These are phyloP conservation scores for Lichenothelia convexa DNA, from an alignment of 495 filamentous ascomycete genomes.

Conservation along the genomic window DNA sequence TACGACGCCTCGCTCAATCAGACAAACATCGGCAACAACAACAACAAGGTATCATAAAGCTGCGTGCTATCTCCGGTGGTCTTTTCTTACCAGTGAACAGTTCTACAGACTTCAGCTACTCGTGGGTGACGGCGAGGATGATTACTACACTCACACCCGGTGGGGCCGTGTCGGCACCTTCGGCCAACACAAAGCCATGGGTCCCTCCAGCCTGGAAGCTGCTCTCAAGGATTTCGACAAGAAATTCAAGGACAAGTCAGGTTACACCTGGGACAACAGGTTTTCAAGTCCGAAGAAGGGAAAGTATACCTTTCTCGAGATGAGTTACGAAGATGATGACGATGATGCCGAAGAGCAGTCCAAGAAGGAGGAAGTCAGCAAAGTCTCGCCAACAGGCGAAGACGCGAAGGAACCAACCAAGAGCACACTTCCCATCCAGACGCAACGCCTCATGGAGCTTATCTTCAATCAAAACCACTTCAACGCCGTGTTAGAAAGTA, in stretches of 20 bases:
- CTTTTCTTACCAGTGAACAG: neutral
- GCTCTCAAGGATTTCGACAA: slow-evolving; percentile 42
- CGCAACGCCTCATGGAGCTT: slow-evolving; percentile 52
- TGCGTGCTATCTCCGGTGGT: too few relatives aligned
- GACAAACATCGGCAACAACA: slow-evolving; percentile 26
- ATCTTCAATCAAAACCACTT: slow-evolving; percentile 68
- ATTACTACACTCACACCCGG: slow-evolving; percentile 43
- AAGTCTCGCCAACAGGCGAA: slow-evolving; percentile 2
- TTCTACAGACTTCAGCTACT: slow-evolving; percentile 10
- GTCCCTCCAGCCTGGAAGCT: slow-evolving; percentile 19
- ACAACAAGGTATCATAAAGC: slow-evolving; percentile 42
- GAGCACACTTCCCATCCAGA: slow-evolving; percentile 35
- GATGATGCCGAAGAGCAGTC: slow-evolving; percentile 12
- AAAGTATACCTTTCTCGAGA: slow-evolving; percentile 67
- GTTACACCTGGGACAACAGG: slow-evolving; percentile 47
- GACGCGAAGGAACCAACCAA: slow-evolving; percentile 18
- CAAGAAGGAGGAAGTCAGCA: too few relatives aligned
- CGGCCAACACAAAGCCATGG: slow-evolving; percentile 38
- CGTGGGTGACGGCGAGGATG: slow-evolving; percentile 7
- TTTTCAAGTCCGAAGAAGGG: slow-evolving; percentile 34
- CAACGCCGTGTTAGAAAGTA: slow-evolving; percentile 38
- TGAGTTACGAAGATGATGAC: slow-evolving; percentile 35
- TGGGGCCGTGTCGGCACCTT: slow-evolving; percentile 66
- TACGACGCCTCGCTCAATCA: slow-evolving; percentile 47
- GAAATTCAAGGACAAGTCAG: slow-evolving; percentile 67